Base-by-base conservation (phyloP, 495 filamentous ascomycete species). In the Daldinia decipiens region DNA sequence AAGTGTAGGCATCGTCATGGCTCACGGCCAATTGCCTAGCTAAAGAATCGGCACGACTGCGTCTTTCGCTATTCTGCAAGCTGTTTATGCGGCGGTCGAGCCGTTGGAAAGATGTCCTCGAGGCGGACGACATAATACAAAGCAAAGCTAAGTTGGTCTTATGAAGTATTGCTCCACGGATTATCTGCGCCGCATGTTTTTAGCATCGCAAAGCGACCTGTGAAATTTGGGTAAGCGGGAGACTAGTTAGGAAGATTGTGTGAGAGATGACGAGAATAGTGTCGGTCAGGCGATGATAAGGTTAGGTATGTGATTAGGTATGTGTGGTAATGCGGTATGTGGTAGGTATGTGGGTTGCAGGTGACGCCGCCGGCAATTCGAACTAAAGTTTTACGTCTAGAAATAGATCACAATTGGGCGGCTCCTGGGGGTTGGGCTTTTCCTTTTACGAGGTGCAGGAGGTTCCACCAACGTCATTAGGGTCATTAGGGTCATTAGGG, bases 1-100 rank as follows among this genome's bases (percentile, higher is more conserved):
- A 97, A 40, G 88, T 90, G 82, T 94, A 97, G 78, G 92, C 94
- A 81, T 97, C 92, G 69, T 93, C 83, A 75, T 84, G 82, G 74
- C 79, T 85, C 29, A 87, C 80, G 17, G 74, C 68, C 29, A 80
- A 69, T 12, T 77, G 76, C 40, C 79, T 79, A 24, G 79, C 68
- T 27, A 73, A 77, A 26, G 85, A 85, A 29, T 65, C 65, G 8
- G 78, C 67, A 52, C 80, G 74, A 54, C 77, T 79, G 59, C 78
- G 75, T 27, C 78, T 71, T 9, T 72, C 69, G 53, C 76, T 74
- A 59, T 79, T 78, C 58, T 82, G 79, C 36, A 83, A 65, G 70
- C 83, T 86, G 59, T 80, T 78, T 58, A 84, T 57, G 50, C 81
- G 81, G 68, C 80, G 80, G 68, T 76, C 78, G 24, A 79, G 76